phyloP scores from a whole-genome alignment of 2,329 filamentous ascomycete genomes.

The Beauveria caledonica region DNA sequence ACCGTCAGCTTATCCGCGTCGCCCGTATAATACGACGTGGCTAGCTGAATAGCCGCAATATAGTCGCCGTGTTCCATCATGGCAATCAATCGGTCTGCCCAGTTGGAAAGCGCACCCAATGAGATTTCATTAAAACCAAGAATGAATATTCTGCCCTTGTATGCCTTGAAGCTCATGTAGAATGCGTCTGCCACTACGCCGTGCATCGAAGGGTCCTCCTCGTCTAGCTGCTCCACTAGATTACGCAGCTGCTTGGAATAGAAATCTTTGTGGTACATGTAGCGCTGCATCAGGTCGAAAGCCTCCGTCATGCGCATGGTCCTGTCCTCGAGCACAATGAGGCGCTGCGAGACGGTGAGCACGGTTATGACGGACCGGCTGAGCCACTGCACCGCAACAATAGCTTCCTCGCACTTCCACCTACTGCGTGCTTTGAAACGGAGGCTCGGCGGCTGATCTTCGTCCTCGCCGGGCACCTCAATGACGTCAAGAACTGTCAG shows the following conservation, averaged over 20 bases:
- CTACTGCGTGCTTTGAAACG: slow-evolving; percentile 75
- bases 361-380: slow-evolving; percentile 87
- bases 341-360: slow-evolving; percentile 85
- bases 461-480: slow-evolving; percentile 58
- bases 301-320: slow-evolving; percentile 87
- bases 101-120: slow-evolving; percentile 88
- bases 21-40: slow-evolving; percentile 85
- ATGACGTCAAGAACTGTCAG: slow-evolving; percentile 86
- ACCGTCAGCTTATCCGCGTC: slow-evolving; percentile 91
- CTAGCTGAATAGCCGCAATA: slow-evolving; percentile 80
- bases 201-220: slow-evolving; percentile 82
- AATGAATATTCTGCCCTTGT: slow-evolving; percentile 88
- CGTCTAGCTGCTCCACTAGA: slow-evolving; percentile 81
- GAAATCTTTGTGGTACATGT: slow-evolving; percentile 84
- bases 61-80: slow-evolving; percentile 97
- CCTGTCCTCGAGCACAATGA: slow-evolving; percentile 86
- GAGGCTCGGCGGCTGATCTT: slow-evolving; percentile 69
- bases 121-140: slow-evolving; percentile 91
- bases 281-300: slow-evolving; percentile 83
- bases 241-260: slow-evolving; percentile 81
- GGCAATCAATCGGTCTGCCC: slow-evolving; percentile 87
- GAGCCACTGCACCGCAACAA: slow-evolving; percentile 94
- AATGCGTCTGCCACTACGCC: slow-evolving; percentile 95
- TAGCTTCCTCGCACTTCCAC: slow-evolving; percentile 91
- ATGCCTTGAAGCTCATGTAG: slow-evolving; percentile 93